phyloP scores from a whole-genome alignment of 805 yeast species.

The Suhomyces canberraensis region DNA sequence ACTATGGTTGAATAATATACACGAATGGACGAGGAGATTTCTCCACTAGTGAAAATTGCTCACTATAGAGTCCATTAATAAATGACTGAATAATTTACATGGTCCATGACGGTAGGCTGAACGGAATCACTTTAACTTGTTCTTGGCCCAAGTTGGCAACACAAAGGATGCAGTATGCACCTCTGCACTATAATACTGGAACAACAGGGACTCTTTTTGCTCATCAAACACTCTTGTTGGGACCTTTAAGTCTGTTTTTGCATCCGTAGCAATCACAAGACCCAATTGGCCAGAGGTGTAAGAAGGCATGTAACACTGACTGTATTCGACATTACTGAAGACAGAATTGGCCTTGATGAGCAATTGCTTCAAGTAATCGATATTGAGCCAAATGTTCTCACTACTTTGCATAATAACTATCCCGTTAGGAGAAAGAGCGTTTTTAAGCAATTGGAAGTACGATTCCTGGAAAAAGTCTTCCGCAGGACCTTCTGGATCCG shows the following conservation, averaged over 20 bases:
- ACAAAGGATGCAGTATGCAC: conserved; percentile 75
- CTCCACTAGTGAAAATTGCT: too few relatives aligned
- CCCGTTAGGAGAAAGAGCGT: conserved; percentile 60
- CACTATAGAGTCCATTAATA: too few relatives aligned
- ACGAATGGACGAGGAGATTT: too few relatives aligned
- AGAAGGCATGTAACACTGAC: conserved; percentile 81
- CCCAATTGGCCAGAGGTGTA: conserved; percentile 90
- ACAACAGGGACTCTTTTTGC: conserved; percentile 45
- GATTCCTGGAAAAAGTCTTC: conserved; percentile 77
- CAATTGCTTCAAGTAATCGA: conserved; percentile 49
- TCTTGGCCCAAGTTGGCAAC: conserved; percentile 75
- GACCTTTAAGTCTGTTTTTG: conserved; percentile 38
- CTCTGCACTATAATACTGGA: conserved; percentile 62
- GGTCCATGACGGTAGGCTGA: too few relatives aligned
- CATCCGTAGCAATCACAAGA: conserved; percentile 63
- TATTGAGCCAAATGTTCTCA: conserved; percentile 74
- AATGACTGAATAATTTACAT: too few relatives aligned
- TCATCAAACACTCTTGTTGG: conserved; percentile 50
- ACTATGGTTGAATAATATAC: too few relatives aligned
- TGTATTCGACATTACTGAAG: conserved; percentile 59
- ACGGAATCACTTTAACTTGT: too few relatives aligned
- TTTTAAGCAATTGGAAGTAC: conserved; percentile 65
- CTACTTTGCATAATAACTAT: conserved; percentile 77
- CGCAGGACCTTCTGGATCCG: conserved; percentile 96
- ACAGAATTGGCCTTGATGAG: conserved; percentile 49